These are phyloP conservation scores for Aspergillus tubingensis DNA, from an alignment of 2,329 filamentous ascomycete species.

Conservation along the genomic window DNA sequence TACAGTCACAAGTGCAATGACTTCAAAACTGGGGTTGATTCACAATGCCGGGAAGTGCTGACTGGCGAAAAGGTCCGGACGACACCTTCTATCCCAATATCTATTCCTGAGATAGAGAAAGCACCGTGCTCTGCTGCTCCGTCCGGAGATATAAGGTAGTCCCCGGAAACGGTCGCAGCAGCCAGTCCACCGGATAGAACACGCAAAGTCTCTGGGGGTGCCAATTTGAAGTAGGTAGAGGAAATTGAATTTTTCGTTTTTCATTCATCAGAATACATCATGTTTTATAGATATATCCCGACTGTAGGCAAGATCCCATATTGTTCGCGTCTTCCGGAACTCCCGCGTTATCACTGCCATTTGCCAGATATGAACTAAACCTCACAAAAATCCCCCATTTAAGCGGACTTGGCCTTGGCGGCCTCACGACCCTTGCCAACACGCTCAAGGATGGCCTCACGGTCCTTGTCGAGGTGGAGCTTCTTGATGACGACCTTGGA, in stretches of 20 bases:
- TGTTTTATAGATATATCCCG: slow-evolving; percentile 30
- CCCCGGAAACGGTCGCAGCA: too few relatives aligned
- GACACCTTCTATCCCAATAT: too few relatives aligned
- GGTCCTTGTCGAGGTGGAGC: slow-evolving; percentile 77
- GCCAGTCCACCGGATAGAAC: too few relatives aligned
- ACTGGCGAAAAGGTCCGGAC: too few relatives aligned
- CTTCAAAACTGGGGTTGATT: too few relatives aligned
- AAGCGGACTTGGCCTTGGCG: slow-evolving; percentile 61
- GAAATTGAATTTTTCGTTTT: slow-evolving; percentile 68
- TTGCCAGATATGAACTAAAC: slow-evolving; percentile 66
- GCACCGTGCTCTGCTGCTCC: too few relatives aligned
- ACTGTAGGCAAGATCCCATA: slow-evolving; percentile 25
- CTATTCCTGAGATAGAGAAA: too few relatives aligned
- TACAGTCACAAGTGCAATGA: too few relatives aligned
- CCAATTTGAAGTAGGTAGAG: slow-evolving; percentile 54
- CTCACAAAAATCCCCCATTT: slow-evolving; percentile 54
- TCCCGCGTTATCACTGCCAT: slow-evolving; percentile 39
- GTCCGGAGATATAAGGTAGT: too few relatives aligned
- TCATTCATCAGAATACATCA: slow-evolving; percentile 44
- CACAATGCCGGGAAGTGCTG: too few relatives aligned
- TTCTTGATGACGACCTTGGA: slow-evolving; percentile 98
- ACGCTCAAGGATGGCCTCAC: slow-evolving; percentile 52
- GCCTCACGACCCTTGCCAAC: slow-evolving; percentile 51
- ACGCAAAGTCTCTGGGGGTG: too few relatives aligned
- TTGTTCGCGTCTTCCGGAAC: slow-evolving; percentile 28